Evolutionary conservation across 1,139 yeast genomes (phyloP), one percentile per base, ranked within the genome.

Genomic region (Meyerozyma elateridarum): DNA sequence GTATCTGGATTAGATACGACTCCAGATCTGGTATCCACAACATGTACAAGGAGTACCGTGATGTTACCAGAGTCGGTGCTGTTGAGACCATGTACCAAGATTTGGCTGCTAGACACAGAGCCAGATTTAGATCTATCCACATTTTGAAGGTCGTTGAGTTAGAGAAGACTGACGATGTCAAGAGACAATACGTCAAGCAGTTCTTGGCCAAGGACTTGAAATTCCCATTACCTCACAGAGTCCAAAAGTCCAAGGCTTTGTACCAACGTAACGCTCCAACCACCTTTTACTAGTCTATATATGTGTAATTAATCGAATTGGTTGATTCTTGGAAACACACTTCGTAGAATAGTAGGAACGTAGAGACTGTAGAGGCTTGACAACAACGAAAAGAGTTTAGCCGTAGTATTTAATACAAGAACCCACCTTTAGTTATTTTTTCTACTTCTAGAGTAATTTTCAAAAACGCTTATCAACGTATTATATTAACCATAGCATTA

Each of bases 41-140:
- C 94, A 91, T 91, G 97, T 91, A 91, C 96, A 91, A 87, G 81
- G 99, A 91, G 80, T 87, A 88, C 93, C 89, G 98, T 76, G 98
- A 91, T 61, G 95, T 89, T 59, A 76, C 96, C 77, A 93, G 99
- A 79, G 94, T 88, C 51, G 95, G 88, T 70, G 98, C 98, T 58
- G 97, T 91, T 65, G 95, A 85, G 72, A 79, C 94, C 68, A 84
- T 91, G 83, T 91, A 91, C 93, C 91, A 85, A 73, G 98, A 93
- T 74, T 85, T 91, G 83, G 99, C 99, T 73, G 97, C 98, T 57
- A 91, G 98, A 79, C 99, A 91, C 95, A 88, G 98, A 84, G 93
- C 98, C 65, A 88, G 99, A 81, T 91, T 91, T 81, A 87, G 98
- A 84, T 83, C 91, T 57, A 85, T 91, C 73, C 98, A 91, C 87